A percentile compares a stretch with the other conserved stretches of the same genome.
Conservation (phyloP, 441 rosid species). For the Pelargonium fulgidum region DNA sequence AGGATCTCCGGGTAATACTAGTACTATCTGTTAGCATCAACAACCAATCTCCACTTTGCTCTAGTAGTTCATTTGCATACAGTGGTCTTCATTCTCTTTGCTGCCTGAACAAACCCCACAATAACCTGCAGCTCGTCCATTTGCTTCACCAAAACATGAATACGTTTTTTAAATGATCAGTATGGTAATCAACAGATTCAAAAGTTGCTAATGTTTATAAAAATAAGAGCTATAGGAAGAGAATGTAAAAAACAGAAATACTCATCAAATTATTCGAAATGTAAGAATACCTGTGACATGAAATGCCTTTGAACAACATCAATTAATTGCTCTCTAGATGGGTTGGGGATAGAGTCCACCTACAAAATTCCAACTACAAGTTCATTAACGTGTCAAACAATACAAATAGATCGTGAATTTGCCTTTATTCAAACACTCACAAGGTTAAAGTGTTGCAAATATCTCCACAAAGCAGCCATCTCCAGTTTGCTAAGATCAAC, state of each 20-base stretch:
- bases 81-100: constrained; percentile 66
- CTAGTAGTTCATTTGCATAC: constrained; percentile 47
- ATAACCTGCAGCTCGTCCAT: constrained; percentile 98
- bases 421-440: constrained; percentile 39
- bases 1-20: constrained; percentile 19
- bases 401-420: not conserved
- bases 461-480: constrained; percentile 80
- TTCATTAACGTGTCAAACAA: not conserved
- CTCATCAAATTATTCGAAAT: not conserved
- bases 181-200: not conserved
- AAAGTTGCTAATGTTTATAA: too few species aligned
- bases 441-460: constrained; percentile 43
- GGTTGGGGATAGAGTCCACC: constrained; percentile 79
- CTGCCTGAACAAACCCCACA: constrained; percentile 85
- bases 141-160: constrained; percentile 39
- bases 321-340: constrained; percentile 72
- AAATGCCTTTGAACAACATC: constrained; percentile 86
- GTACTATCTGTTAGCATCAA: constrained; percentile 37
- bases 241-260: too few species aligned
- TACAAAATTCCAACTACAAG: constrained; percentile 19
- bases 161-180: not conserved
- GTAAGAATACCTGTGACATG: constrained; percentile 67
- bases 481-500: constrained; percentile 94
- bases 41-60: constrained; percentile 3
- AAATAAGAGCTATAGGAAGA: too few species aligned